phyloP scores from a whole-genome alignment of 169 alveolate species.

The Amoebophrya sp. region DNA sequence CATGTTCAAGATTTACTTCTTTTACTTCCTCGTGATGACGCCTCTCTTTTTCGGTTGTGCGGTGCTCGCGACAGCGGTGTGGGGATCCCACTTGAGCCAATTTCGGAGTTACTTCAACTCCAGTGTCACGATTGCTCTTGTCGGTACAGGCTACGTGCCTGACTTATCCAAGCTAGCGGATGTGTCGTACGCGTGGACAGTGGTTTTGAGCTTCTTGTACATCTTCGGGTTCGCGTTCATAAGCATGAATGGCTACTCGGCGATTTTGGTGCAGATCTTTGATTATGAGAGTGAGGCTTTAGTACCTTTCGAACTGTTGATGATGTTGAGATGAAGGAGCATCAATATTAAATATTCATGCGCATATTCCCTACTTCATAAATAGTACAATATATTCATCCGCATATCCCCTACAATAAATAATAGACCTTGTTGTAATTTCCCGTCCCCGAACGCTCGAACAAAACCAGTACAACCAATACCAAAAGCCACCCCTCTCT shows the following conservation, averaged over 20 bases:
- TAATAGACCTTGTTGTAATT: too few species aligned
- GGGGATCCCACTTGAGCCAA: background rate
- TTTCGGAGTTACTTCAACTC: background rate
- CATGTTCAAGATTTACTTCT: background rate
- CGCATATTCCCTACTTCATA: too few species aligned
- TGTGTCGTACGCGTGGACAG: background rate
- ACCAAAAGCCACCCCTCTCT: too few species aligned
- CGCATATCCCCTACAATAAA: too few species aligned
- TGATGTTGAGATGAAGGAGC: too few species aligned
- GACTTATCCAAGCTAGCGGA: background rate
- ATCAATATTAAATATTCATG: too few species aligned
- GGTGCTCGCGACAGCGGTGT: background rate
- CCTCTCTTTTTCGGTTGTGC: background rate
- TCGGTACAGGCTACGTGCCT: background rate
- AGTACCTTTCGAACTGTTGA: too few species aligned
- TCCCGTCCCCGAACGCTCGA: too few species aligned
- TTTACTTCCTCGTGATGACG: background rate
- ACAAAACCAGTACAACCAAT: too few species aligned
- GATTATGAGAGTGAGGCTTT: too few species aligned
- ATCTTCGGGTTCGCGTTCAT: background rate
- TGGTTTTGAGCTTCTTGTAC: background rate
- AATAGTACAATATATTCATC: too few species aligned
- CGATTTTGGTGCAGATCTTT: too few species aligned
- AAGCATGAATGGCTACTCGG: background rate
- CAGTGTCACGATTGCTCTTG: background rate